Evolutionary conservation across 768 basidiomycete genomes (phyloP), one percentile per base, ranked within the genome.

Genomic region (Calocybe indica): DNA sequence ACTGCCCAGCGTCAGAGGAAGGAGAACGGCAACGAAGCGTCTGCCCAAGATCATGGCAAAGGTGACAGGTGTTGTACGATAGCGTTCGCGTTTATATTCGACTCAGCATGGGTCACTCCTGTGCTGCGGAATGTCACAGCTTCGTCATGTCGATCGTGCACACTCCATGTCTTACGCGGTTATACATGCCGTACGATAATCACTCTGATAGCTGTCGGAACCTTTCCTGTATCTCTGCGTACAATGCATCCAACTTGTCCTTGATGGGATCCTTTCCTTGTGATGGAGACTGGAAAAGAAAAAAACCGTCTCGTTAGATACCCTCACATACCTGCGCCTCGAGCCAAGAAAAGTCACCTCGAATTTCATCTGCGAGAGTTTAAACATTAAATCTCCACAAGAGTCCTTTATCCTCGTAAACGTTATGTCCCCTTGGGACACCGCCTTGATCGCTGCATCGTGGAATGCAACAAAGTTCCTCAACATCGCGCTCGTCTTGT

Each of bases 331-430:
- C 34, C 12, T 45, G 28, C 15, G 43, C 9, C 7, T 15, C 45
- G 36, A 13, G 32, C 42, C 10, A 39, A 38, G 40, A 39, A 38
- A 40, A 55, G 80, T 42, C 58, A 92, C 92, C 83, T 96, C 92
- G 62, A 96, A 97, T 66, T 97, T 98, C 92, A 95, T 94, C 67
- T 98, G 94, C 40, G 92, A 95, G n/a, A 99, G 81, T 66, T 93
- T 92, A 75, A 86, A 98, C 80, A 93, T 88, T 51, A 96, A 68
- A 59, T 99, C 96, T 43, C 78, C 70, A 4, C 91, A 79, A 10
- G 83, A 74, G 54, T 97, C 94, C 62, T 88, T 88, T 66, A 98
- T 86, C 74, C 82, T 84, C 32, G 82, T 70, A 59, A 92, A 95
- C 13, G 91, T 91, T 49, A 87, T 70, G 57, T 92, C 88, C 44